A percentile compares a stretch with the other conserved stretches of the same genome.
These are phyloP conservation scores for Pseudogymnoascus sp. DNA, from an alignment of 2,329 filamentous ascomycete species.

Conservation along the genomic window DNA sequence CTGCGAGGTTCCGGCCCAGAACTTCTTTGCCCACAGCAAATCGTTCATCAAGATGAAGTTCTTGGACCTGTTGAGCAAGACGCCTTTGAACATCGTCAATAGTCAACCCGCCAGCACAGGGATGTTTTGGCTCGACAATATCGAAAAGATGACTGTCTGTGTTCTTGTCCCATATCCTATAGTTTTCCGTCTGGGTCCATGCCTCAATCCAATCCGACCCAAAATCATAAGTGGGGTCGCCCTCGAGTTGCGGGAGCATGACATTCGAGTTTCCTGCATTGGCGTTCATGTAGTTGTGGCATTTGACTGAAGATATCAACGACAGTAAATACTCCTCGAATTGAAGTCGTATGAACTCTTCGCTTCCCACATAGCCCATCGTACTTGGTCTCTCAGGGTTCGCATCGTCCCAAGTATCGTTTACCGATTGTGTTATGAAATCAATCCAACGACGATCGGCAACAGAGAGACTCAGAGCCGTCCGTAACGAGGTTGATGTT, in stretches of 20 bases:
- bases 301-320: conserved; percentile 81
- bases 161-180: conserved; percentile 72
- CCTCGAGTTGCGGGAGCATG: conserved; percentile 60
- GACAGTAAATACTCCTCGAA: conserved; percentile 95
- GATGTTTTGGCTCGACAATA: conserved; percentile 86
- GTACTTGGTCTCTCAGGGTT: conserved; percentile 88
- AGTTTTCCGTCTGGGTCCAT: conserved; percentile 86
- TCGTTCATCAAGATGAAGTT: conserved; percentile 86
- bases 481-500: conserved; percentile 67
- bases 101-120: conserved; percentile 82
- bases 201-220: conserved; percentile 75
- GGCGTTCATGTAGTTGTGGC: conserved; percentile 59
- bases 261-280: conserved; percentile 49
- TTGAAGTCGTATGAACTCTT: conserved; percentile 93
- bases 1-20: conserved; percentile 80
- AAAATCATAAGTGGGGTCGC: conserved; percentile 80
- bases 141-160: conserved; percentile 88
- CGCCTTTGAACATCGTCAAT: conserved; percentile 92
- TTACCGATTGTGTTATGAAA: conserved; percentile 83
- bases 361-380: conserved; percentile 87
- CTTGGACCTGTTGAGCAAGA: conserved; percentile 83
- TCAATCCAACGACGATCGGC: conserved; percentile 96
- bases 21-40: conserved; percentile 76
- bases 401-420: conserved; percentile 91
- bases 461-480: conserved; percentile 68